Evolutionary conservation across 2,329 filamentous ascomycete species (phyloP).

Genomic region (Cordyceps militaris): DNA sequence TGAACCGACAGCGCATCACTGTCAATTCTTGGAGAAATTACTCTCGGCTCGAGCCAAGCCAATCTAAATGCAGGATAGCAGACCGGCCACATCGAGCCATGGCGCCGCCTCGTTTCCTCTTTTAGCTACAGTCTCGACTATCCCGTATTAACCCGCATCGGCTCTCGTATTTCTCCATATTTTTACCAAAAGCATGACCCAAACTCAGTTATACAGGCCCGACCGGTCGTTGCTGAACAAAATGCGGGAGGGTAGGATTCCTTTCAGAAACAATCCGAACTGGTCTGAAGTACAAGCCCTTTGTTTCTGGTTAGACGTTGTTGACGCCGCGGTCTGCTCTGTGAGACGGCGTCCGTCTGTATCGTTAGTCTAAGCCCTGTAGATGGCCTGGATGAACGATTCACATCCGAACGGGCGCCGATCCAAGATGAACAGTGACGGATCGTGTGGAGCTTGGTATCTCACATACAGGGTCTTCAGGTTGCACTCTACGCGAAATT

Average conservation of each 20-base stretch:
- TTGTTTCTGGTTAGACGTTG: neutral
- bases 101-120: constrained; percentile 1
- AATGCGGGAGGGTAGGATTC: neutral
- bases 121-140: neutral
- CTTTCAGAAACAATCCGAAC: neutral
- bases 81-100: neutral
- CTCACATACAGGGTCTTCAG: neutral
- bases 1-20: neutral
- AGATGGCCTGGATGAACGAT: neutral
- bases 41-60: neutral
- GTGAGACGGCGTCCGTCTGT: neutral
- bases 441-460: neutral
- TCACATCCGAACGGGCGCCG: neutral
- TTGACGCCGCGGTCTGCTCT: neutral
- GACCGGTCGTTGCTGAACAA: neutral
- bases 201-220: neutral
- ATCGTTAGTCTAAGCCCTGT: neutral
- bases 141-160: constrained; percentile 7
- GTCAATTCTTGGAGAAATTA: neutral
- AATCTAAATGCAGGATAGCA: neutral
- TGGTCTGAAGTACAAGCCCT: neutral
- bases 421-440: neutral
- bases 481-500: neutral
- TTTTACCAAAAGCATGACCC: neutral
- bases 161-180: constrained; percentile 9